phyloP scores from a whole-genome alignment of 768 basidiomycete genomes.

The Hygrophoropsis aurantiaca region DNA sequence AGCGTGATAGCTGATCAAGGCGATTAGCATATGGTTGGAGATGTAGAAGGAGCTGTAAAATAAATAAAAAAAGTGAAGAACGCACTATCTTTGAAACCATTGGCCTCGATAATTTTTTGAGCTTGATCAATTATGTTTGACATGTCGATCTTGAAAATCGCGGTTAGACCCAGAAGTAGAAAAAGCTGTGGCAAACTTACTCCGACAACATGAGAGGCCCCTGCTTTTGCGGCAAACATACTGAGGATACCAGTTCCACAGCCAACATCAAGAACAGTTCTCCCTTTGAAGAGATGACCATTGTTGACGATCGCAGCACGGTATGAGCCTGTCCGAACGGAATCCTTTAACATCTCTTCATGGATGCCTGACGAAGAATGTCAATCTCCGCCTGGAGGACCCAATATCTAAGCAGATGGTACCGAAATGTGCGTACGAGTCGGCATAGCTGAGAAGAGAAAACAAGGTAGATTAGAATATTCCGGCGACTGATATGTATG shows the following conservation, averaged over 20 bases:
- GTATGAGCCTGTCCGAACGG: slow-evolving; percentile 93
- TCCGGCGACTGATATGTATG: slow-evolving; percentile 21
- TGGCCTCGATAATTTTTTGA: slow-evolving; percentile 92
- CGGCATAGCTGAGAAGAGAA: slow-evolving; percentile 73
- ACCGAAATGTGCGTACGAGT: slow-evolving; percentile 97
- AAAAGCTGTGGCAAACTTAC: slow-evolving; percentile 43
- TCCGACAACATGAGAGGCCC: slow-evolving; percentile 91
- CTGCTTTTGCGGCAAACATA: slow-evolving; percentile 97
- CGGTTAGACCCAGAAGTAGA: slow-evolving; percentile 12
- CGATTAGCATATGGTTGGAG: slow-evolving; percentile 4
- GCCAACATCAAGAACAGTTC: slow-evolving; percentile 96
- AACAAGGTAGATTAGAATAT: slow-evolving; percentile 37
- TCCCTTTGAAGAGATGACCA: slow-evolving; percentile 92
- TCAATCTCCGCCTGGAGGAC: background rate
- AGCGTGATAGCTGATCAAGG: slow-evolving; percentile 76
- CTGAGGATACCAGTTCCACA: slow-evolving; percentile 98
- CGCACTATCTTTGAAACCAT: slow-evolving; percentile 94
- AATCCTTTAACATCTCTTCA: slow-evolving; percentile 99
- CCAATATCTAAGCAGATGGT: slow-evolving; percentile 20
- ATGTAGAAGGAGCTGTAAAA: background rate
- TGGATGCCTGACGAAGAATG: slow-evolving; percentile 71
- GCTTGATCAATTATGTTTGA: slow-evolving; percentile 99
- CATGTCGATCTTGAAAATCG: slow-evolving; percentile 85
- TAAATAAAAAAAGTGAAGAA: slow-evolving; percentile 7
- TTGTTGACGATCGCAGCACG: slow-evolving; percentile 94